phyloP scores from a whole-genome alignment of 352 stramenopile species.

The Phytophthora sp. region DNA sequence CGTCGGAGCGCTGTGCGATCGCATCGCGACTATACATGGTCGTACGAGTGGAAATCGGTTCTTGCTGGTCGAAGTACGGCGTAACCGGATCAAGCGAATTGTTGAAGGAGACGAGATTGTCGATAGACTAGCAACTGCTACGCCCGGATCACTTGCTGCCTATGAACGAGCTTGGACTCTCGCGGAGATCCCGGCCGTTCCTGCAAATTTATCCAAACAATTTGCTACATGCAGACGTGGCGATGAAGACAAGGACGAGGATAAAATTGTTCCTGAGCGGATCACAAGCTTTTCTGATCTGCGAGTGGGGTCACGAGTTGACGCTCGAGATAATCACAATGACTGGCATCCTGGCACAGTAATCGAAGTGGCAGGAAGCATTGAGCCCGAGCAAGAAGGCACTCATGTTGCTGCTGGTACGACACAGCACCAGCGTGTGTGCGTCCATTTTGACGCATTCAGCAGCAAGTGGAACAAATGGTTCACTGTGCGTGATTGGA shows the following conservation, averaged over 20 bases:
- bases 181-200: constrained; percentile 57
- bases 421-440: constrained; percentile 33
- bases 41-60: constrained; percentile 54
- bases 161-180: constrained; percentile 78
- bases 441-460: constrained; percentile 77
- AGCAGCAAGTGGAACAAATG: constrained; percentile 79
- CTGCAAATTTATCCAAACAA: constrained; percentile 24
- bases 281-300: constrained; percentile 53
- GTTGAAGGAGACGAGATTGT: constrained; percentile 65
- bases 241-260: background rate
- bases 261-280: constrained; percentile 11
- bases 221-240: background rate
- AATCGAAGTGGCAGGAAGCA: constrained; percentile 40
- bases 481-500: constrained; percentile 67
- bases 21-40: constrained; percentile 44
- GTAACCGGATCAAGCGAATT: constrained; percentile 78
- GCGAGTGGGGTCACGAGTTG: constrained; percentile 59
- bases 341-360: constrained; percentile 72
- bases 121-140: constrained; percentile 47
- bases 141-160: constrained; percentile 57
- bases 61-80: constrained; percentile 70
- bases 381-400: constrained; percentile 3
- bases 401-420: background rate
- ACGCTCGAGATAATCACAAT: constrained; percentile 56
- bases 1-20: constrained; percentile 50